These are phyloP conservation scores for Lasiodiplodia hormozganensis DNA, from an alignment of 2,329 filamentous ascomycete species.

Conservation along the genomic window DNA sequence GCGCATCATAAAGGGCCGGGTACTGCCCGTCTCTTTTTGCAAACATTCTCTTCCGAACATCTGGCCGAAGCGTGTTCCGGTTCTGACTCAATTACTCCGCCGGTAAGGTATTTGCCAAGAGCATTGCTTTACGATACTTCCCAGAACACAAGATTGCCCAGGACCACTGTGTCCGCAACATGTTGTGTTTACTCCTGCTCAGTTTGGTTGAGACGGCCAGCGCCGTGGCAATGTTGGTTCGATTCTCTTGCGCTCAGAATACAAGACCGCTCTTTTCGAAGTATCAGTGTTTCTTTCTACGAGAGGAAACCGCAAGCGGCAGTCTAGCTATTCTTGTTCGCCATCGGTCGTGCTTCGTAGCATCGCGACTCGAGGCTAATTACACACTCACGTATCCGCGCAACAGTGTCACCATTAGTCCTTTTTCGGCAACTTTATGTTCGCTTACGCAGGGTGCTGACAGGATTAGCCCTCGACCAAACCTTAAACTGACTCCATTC, in stretches of 20 bases:
- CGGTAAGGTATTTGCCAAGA: not conserved
- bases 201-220: not conserved
- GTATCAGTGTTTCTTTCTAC: not conserved
- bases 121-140: not conserved
- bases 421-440: not conserved
- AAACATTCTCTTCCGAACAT: too few relatives aligned
- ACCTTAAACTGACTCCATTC: conserved; percentile 19
- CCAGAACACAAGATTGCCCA: not conserved
- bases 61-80: not conserved
- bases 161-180: not conserved
- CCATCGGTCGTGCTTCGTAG: not conserved
- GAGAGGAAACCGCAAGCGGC: not conserved
- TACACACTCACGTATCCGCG: not conserved
- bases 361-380: not conserved
- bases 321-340: not conserved
- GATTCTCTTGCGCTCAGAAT: not conserved
- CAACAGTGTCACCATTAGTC: not conserved
- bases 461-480: not conserved
- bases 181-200: not conserved
- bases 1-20: too few relatives aligned
- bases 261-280: not conserved
- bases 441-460: not conserved
- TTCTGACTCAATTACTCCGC: not conserved
- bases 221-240: not conserved
- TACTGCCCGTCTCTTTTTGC: too few relatives aligned